Evolutionary conservation across 2,329 filamentous ascomycete species (phyloP).

Genomic region (Botryotinia narcissicola): DNA sequence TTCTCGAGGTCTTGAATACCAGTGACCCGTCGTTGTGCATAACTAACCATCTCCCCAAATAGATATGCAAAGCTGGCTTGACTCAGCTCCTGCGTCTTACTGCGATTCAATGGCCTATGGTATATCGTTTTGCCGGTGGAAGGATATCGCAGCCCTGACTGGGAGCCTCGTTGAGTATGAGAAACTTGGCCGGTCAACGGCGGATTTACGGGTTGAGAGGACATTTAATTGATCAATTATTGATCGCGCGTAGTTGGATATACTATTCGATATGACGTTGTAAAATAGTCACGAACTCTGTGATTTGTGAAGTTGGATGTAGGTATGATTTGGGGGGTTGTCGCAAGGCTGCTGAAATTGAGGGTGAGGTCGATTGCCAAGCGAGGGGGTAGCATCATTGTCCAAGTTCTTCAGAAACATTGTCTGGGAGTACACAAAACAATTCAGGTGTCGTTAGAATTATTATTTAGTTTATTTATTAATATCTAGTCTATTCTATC

Average conservation of each 20-base stretch:
- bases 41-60: slow-evolving; percentile 94
- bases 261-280: background rate
- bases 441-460: background rate
- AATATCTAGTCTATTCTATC: background rate
- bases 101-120: slow-evolving; percentile 88
- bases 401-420: background rate
- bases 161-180: slow-evolving; percentile 33
- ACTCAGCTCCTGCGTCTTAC: slow-evolving; percentile 83
- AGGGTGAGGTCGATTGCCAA: background rate
- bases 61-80: slow-evolving; percentile 93
- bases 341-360: slow-evolving; percentile 17
- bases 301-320: background rate
- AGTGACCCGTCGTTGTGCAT: slow-evolving; percentile 86
- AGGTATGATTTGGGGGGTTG: background rate
- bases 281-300: background rate
- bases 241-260: background rate
- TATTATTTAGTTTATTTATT: background rate
- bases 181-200: slow-evolving; percentile 30
- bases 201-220: slow-evolving; percentile 36
- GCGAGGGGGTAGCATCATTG: slow-evolving; percentile 2
- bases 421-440: background rate
- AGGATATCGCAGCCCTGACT: slow-evolving; percentile 75
- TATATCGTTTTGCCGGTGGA: slow-evolving; percentile 97
- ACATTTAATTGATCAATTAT: slow-evolving; percentile 30
- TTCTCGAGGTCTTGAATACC: slow-evolving; percentile 93